Conservation (phyloP, 768 basidiomycete species). For the Ramaria rubella region DNA sequence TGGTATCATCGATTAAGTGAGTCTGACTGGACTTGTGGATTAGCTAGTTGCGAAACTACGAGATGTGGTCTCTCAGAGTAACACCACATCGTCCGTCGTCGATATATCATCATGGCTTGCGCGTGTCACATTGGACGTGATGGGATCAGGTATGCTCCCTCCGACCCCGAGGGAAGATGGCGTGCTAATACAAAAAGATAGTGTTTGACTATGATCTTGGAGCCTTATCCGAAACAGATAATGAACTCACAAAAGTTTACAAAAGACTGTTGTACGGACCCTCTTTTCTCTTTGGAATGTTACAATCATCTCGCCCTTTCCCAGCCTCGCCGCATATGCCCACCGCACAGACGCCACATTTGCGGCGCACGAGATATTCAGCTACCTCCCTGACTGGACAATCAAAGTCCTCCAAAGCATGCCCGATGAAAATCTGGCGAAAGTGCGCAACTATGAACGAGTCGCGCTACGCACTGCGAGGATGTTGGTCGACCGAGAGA, state of each 20-base stretch:
- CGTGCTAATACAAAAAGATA: conserved; percentile 6
- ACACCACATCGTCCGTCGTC: conserved; percentile 11
- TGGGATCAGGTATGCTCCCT: no score
- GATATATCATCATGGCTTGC: conserved; percentile 20
- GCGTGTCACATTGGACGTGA: conserved; percentile 22
- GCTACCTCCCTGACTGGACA: neutral
- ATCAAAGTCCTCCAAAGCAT: neutral
- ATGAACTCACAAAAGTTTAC: neutral
- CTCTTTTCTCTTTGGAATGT: neutral
- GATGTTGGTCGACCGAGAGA: neutral
- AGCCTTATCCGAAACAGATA: neutral
- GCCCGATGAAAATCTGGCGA: neutral
- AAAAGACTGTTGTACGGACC: conserved; percentile 1
- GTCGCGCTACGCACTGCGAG: neutral
- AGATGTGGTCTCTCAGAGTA: conserved; percentile 17
- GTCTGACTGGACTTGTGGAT: neutral
- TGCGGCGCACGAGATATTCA: no score
- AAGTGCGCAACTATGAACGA: neutral
- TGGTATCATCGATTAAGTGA: neutral
- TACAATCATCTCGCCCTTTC: no score
- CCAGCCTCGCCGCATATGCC: no score
- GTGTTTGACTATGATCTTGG: conserved; percentile 2
- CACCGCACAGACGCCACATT: no score
- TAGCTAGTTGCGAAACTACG: conserved; percentile 21
- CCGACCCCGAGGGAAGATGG: no score